A percentile compares a stretch with the other conserved stretches of the same genome.
Conservation (phyloP, 495 filamentous ascomycete genomes). For the Neurospora sp. region DNA sequence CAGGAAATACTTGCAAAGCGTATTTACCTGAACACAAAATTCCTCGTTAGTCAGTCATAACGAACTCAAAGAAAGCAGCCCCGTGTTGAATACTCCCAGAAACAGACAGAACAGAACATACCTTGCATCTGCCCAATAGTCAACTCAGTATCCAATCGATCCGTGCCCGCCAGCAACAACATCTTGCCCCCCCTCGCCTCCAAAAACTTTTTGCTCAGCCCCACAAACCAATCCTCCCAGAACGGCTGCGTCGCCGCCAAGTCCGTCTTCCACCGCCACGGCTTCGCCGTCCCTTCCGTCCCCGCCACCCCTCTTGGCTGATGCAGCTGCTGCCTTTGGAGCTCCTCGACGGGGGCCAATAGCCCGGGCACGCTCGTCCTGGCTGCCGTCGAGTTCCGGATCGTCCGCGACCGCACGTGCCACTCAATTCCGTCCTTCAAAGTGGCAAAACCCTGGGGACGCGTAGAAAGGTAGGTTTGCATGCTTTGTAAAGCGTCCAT, state of each 20-base stretch:
- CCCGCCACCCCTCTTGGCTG: conserved; percentile 11
- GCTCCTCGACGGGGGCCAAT: conserved; percentile 32
- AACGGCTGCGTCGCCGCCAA: conserved; percentile 76
- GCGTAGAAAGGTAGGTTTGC: conserved; percentile 77
- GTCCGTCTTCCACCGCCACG: conserved; percentile 82
- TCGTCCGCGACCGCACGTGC: conserved; percentile 84
- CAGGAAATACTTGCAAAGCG: conserved; percentile 86
- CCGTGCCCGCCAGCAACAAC: conserved; percentile 83
- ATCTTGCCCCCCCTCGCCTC: conserved; percentile 77
- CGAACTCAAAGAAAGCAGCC: not conserved
- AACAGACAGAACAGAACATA: conserved; percentile 20
- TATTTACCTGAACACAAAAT: conserved; percentile 61
- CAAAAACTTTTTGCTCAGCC: conserved; percentile 82
- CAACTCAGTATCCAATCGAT: conserved; percentile 85
- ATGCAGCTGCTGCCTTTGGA: not conserved
- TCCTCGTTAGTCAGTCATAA: not conserved
- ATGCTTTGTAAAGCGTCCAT: conserved; percentile 95
- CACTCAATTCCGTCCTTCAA: conserved; percentile 78
- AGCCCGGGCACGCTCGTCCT: conserved; percentile 79
- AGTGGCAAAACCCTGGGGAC: conserved; percentile 69
- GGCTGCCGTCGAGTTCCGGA: conserved; percentile 73
- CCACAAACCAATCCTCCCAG: conserved; percentile 90
- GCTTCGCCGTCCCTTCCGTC: conserved; percentile 10
- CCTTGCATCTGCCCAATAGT: conserved; percentile 99
- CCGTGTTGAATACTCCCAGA: not conserved